These are phyloP conservation scores for Diaporthe vexans DNA, from an alignment of 2,329 filamentous ascomycete species.

Conservation along the genomic window DNA sequence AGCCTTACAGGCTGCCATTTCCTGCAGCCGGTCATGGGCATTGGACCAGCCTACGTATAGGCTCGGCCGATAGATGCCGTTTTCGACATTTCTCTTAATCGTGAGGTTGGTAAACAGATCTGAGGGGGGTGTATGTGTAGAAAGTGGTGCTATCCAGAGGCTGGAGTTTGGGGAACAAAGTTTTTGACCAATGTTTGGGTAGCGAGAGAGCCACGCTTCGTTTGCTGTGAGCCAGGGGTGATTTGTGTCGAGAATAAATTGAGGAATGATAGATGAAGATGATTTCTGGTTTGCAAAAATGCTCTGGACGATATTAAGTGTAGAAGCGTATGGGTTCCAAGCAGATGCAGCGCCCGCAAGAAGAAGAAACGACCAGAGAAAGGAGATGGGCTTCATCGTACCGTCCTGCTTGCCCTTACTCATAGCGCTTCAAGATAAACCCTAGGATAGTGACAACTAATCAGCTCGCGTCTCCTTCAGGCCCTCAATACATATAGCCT, in stretches of 20 bases:
- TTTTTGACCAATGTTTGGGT: not conserved
- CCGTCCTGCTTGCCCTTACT: not conserved
- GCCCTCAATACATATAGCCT: too few relatives aligned
- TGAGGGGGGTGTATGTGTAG: not conserved
- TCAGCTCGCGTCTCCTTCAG: too few relatives aligned
- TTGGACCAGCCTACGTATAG: not conserved
- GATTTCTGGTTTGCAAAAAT: not conserved
- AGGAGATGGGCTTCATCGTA: not conserved
- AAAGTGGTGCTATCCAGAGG: not conserved
- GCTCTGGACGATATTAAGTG: not conserved
- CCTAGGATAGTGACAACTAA: too few relatives aligned
- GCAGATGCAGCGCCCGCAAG: not conserved
- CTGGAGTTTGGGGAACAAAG: not conserved
- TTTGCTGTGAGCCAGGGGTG: constrained; percentile 10
- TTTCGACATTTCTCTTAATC: not conserved
- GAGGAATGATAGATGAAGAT: not conserved
- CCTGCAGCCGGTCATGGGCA: not conserved
- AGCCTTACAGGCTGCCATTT: not conserved
- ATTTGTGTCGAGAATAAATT: not conserved
- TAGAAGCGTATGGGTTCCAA: not conserved
- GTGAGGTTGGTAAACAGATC: not conserved
- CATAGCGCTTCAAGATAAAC: too few relatives aligned
- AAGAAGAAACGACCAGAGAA: not conserved
- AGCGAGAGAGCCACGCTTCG: not conserved
- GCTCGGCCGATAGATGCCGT: too few relatives aligned